These are phyloP conservation scores for Erigeron canadensis DNA, from an alignment of 129 eudicot genomes.

Conservation along the genomic window DNA sequence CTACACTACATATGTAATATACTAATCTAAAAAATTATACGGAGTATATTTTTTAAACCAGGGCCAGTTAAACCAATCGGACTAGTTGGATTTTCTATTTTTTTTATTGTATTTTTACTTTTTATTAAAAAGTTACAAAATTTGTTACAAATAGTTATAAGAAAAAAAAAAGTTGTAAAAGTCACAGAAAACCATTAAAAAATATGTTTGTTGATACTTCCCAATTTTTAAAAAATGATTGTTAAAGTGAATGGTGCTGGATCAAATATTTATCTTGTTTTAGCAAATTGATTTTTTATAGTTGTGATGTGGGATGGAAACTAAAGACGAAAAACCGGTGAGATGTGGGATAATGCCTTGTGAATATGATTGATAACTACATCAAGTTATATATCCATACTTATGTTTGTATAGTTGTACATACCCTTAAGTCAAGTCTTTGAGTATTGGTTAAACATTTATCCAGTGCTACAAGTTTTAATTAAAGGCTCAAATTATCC, in stretches of 20 bases:
- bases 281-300: neutral
- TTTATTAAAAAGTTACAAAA: no score
- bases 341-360: neutral
- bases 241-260: no score
- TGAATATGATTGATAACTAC: conserved; percentile 4
- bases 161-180: no score
- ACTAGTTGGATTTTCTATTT: no score
- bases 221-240: neutral
- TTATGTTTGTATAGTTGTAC: neutral
- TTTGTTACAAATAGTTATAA: no score
- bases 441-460: neutral
- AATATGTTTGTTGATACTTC: no score
- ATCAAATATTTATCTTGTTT: neutral
- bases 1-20: no score
- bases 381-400: neutral
- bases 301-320: neutral
- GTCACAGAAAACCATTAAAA: no score
- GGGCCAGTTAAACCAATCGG: no score
- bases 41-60: no score
- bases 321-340: neutral
- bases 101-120: no score
- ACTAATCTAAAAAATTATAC: no score
- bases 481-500: neutral
- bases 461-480: neutral
- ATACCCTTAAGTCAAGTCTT: neutral